Base-by-base conservation (phyloP, 139 green algal genomes). In the Chlorella sp. region DNA sequence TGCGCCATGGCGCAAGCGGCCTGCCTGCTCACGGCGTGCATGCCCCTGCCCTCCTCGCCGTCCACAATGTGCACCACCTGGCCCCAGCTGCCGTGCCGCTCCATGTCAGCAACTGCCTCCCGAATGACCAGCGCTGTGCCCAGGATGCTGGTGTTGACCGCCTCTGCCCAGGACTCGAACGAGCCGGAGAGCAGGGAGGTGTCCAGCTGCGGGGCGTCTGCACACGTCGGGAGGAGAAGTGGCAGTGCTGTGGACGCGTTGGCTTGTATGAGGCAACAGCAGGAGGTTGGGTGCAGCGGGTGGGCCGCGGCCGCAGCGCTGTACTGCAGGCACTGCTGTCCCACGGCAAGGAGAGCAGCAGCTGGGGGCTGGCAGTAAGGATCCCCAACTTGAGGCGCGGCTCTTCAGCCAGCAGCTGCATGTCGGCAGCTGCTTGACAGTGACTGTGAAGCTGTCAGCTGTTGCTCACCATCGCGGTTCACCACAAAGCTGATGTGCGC, bases 41-140 rank as follows among this genome's bases (percentile, higher is more conserved):
- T 87, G 44, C 95, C 92, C 75, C 92, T 88, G 82, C 95, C 92
- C 23, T 90, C 94, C 32, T 70, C 83, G 7, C 94, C 88, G 23
- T 90, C 94, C 34, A 91, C 88, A 80, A 98, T 91, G 88, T 96
- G 94, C 85, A 98, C 91, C 70, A 98, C 90, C 85, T 97, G 94
- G 11, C 95, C 95, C 74, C 85, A 94, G 60, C 74, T 72, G 17
- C 71, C 79, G 60, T 92, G 88, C 21, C 85, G 82, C 72, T 84
- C 84, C 95, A 98, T 97, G 86, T 96, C 90, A 88, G 93, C 88
- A 26, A 97, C 55, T 18, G 93, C 90, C 60, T 94, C 93, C 7
- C 92, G 87, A 1, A 88, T 94, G 67, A 89, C 92, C 92, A 98
- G 94, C 44, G 87, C 91, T 4, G 89, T 92, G 44, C 91, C 95